Percentiles rank a stretch among this genome's conserved stretches.
Conservation (phyloP, 78 protist genomes). For the Dictyostelium citrinum region DNA sequence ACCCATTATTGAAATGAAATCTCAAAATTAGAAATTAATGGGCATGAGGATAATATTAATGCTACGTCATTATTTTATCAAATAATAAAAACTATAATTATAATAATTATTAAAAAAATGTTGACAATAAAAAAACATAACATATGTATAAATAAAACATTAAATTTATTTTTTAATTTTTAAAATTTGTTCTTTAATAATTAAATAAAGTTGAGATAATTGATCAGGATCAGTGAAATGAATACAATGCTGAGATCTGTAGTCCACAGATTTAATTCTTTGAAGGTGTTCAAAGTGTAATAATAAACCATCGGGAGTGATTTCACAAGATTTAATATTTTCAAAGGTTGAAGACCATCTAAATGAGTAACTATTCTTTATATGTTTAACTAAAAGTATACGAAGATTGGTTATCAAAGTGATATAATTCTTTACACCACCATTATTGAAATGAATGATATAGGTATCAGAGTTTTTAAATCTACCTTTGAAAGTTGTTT, state of each 20-base stretch:
- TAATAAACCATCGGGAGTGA: conserved; percentile 10
- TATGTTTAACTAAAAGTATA: background rate
- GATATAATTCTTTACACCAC: background rate
- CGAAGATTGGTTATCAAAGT: conserved; percentile 19
- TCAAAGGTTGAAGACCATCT: conserved; percentile 18
- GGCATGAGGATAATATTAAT: too few species aligned
- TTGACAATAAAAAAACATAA: too few species aligned
- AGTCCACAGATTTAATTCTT: conserved; percentile 34
- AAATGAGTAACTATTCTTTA: conserved; percentile 13
- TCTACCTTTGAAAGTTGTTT: conserved; percentile 28
- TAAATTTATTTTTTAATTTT: background rate
- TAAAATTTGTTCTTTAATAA: conserved; percentile 22
- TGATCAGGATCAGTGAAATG: conserved; percentile 12
- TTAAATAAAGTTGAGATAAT: background rate
- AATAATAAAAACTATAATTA: too few species aligned
- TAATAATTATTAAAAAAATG: too few species aligned
- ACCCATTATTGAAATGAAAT: too few species aligned
- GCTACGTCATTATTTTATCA: too few species aligned
- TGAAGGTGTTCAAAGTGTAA: conserved; percentile 48
- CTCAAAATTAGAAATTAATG: too few species aligned
- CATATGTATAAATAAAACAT: too few species aligned
- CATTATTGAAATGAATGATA: conserved; percentile 39
- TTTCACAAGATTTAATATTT: conserved; percentile 35
- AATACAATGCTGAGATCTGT: background rate
- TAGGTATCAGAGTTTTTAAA: conserved; percentile 22